These are phyloP conservation scores for Drechslera avenae DNA, from an alignment of 2,329 filamentous ascomycete genomes.

Conservation along the genomic window DNA sequence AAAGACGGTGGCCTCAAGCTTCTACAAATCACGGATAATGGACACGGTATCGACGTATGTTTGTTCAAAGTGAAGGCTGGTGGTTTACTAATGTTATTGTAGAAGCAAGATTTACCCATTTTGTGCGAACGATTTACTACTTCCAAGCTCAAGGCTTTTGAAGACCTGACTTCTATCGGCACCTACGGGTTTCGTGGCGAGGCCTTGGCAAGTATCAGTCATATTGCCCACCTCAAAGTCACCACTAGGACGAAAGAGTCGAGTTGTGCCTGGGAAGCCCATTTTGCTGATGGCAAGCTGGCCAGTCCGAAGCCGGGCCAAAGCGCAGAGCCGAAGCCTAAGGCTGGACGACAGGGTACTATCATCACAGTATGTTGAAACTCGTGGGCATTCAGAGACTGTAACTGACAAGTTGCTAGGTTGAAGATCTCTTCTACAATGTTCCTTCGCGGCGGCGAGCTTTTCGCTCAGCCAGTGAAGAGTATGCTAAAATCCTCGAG, in stretches of 20 bases:
- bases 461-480: conserved; percentile 89
- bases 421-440: conserved; percentile 98
- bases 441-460: conserved; percentile 85
- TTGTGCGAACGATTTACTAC: conserved; percentile 96
- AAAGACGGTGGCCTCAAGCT: conserved; percentile 96
- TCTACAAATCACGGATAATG: conserved; percentile 96
- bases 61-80: not conserved
- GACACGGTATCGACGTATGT: conserved; percentile 87
- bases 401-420: conserved; percentile 47
- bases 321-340: conserved; percentile 80
- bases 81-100: conserved; percentile 13
- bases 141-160: conserved; percentile 91
- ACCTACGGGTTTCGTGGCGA: conserved; percentile 99
- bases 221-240: conserved; percentile 93
- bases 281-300: conserved; percentile 83
- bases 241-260: conserved; percentile 92
- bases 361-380: conserved; percentile 75
- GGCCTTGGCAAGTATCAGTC: conserved; percentile 94
- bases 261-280: conserved; percentile 85
- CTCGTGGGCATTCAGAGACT: not conserved
- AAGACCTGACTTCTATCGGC: conserved; percentile 85
- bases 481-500: conserved; percentile 97
- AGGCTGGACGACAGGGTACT: conserved; percentile 85
- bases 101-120: conserved; percentile 91
- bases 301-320: conserved; percentile 86